phyloP scores from a whole-genome alignment of 2,329 filamentous ascomycete genomes.

The Colletotrichum sp. region DNA sequence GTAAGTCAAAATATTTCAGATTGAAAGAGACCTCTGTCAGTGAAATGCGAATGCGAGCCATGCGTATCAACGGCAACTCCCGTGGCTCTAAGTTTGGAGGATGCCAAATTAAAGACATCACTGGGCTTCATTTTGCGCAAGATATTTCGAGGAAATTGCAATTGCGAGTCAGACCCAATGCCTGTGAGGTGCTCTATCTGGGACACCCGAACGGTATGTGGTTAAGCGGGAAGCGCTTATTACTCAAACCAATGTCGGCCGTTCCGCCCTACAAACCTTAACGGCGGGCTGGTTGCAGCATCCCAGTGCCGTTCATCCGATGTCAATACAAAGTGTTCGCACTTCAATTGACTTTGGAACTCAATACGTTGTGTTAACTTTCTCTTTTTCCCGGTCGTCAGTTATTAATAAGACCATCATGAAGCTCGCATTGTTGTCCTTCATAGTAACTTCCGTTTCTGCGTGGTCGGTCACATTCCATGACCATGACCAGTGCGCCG shows the following conservation, averaged over 20 bases:
- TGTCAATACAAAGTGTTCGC: not conserved
- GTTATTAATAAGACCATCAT: rapidly evolving
- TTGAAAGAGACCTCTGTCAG: rapidly evolving
- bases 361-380: not conserved
- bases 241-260: not conserved
- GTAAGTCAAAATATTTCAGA: rapidly evolving
- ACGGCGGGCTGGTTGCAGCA: not conserved
- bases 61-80: not conserved
- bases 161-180: not conserved
- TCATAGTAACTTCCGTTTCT: not conserved
- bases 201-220: not conserved
- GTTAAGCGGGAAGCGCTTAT: not conserved
- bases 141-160: not conserved
- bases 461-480: not conserved
- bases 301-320: not conserved
- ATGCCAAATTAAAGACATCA: not conserved
- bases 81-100: not conserved
- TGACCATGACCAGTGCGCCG: not conserved
- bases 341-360: not conserved
- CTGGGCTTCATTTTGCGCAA: not conserved
- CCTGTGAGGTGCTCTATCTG: not conserved
- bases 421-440: not conserved
- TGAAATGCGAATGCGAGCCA: not conserved
- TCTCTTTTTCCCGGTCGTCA: not conserved
- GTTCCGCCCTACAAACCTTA: not conserved